Conservation (phyloP, 148 eudicot genomes). For the Rhododendron henanense region DNA sequence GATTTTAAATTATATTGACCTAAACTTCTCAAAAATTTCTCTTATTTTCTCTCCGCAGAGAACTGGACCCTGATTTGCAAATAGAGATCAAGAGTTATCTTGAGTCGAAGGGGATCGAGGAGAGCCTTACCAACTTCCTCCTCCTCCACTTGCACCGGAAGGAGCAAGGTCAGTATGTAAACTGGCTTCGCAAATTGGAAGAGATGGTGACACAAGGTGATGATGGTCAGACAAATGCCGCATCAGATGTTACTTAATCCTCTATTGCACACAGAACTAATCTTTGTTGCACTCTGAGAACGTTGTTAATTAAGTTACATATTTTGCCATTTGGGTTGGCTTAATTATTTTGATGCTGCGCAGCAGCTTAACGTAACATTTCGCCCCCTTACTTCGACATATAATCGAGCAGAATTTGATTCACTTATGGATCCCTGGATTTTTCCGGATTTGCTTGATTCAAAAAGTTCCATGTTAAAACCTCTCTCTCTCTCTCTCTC, state of each 20-base stretch:
- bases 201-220: not conserved
- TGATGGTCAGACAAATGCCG: not conserved
- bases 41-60: constrained; percentile 28
- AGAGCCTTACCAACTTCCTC: constrained; percentile 47
- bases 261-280: not conserved
- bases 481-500: too few species aligned
- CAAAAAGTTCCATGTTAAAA: not conserved
- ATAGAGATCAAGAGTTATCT: constrained; percentile 58
- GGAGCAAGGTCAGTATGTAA: constrained; percentile 72
- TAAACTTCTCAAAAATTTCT: too few species aligned
- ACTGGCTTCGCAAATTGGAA: constrained; percentile 69
- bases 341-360: not conserved
- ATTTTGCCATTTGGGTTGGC: not conserved
- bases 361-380: not conserved
- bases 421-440: not conserved
- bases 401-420: not conserved
- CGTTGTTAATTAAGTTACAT: not conserved
- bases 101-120: constrained; percentile 50
- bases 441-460: not conserved
- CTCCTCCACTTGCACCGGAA: constrained; percentile 60
- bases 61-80: constrained; percentile 52
- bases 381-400: not conserved
- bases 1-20: not conserved
- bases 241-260: not conserved
- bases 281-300: not conserved